phyloP scores from a whole-genome alignment of 331 rosid genomes.

The Malus hybrid region DNA sequence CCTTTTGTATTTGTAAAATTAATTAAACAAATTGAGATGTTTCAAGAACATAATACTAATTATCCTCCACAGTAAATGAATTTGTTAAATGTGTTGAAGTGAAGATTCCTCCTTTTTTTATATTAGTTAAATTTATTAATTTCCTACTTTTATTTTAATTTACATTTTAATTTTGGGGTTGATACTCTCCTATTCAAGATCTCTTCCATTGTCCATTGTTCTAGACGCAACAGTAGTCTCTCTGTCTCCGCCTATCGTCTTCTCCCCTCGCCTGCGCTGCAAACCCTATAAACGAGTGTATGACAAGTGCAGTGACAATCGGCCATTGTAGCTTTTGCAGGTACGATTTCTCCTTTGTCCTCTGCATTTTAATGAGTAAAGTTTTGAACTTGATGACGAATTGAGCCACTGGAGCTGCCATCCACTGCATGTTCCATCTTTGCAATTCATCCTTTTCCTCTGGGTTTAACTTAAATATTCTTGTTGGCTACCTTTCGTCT shows the following conservation, averaged over 20 bases:
- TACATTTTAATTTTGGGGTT: background rate
- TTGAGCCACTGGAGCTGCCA: background rate
- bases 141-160: background rate
- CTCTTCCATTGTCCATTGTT: slow-evolving; percentile 9
- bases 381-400: background rate
- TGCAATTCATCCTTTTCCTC: background rate
- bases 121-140: background rate
- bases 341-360: slow-evolving; percentile 2
- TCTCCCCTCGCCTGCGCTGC: slow-evolving; percentile 3
- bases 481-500: background rate
- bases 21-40: no score
- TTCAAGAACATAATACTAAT: no score
- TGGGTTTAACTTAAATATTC: background rate
- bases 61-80: no score
- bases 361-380: background rate
- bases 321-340: slow-evolving; percentile 2
- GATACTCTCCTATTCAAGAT: background rate
- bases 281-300: slow-evolving; percentile 12
- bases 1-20: no score
- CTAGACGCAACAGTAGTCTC: slow-evolving; percentile 13
- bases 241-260: background rate
- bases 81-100: no score
- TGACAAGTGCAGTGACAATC: slow-evolving; percentile 2
- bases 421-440: background rate
- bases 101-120: background rate